Percentiles rank a stretch among this genome's conserved stretches.
Evolutionary conservation across 2,329 filamentous ascomycete species (phyloP).

Genomic region (Penicillium nordicum): DNA sequence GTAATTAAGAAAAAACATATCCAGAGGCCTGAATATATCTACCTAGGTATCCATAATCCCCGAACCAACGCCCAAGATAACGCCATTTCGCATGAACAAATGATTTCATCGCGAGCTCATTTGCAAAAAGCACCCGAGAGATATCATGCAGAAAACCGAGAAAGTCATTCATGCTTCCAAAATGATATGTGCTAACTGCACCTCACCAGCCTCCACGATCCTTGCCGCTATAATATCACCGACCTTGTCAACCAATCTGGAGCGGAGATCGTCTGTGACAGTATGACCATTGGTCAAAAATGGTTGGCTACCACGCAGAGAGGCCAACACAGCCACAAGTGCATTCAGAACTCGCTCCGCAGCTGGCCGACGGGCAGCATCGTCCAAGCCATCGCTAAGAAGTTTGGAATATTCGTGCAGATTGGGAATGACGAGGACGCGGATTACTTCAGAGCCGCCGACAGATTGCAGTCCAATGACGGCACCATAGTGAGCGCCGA

Average conservation of each 20-base stretch:
- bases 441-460: slow-evolving; percentile 65
- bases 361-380: slow-evolving; percentile 53
- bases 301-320: slow-evolving; percentile 48
- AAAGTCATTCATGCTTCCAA: slow-evolving; percentile 25
- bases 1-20: not conserved
- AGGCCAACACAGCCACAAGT: slow-evolving; percentile 55
- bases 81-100: slow-evolving; percentile 11
- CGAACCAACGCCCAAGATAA: slow-evolving; percentile 15
- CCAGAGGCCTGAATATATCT: not conserved
- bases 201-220: slow-evolving; percentile 42
- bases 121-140: not conserved
- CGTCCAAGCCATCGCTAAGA: slow-evolving; percentile 53
- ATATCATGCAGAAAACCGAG: slow-evolving; percentile 1
- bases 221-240: slow-evolving; percentile 42
- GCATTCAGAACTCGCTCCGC: slow-evolving; percentile 59
- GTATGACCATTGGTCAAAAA: slow-evolving; percentile 41
- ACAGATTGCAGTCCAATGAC: slow-evolving; percentile 75
- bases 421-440: slow-evolving; percentile 63
- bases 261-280: slow-evolving; percentile 37
- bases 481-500: slow-evolving; percentile 84
- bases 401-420: slow-evolving; percentile 62
- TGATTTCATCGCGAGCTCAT: not conserved
- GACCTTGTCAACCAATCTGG: slow-evolving; percentile 39
- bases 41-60: slow-evolving; percentile 1
- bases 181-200: slow-evolving; percentile 40